phyloP scores from a whole-genome alignment of 192 early-diverging fungal genomes.

The Umbelopsis sp. region DNA sequence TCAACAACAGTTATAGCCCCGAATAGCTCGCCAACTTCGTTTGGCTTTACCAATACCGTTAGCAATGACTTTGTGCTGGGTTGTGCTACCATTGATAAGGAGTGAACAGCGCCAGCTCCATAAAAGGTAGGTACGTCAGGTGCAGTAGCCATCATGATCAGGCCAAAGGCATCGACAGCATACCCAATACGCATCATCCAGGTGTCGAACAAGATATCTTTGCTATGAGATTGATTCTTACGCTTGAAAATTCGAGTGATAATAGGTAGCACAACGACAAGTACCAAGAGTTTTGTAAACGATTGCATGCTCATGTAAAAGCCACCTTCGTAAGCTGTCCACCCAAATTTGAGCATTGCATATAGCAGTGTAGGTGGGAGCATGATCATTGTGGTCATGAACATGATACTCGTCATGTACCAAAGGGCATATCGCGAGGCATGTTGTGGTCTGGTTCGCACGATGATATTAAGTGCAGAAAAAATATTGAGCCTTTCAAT shows the following conservation, averaged over 20 bases:
- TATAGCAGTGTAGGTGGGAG: constrained; percentile 41
- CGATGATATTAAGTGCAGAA: constrained; percentile 29
- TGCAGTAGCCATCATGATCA: constrained; percentile 38
- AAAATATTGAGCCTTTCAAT: constrained; percentile 38
- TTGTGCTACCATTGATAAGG: constrained; percentile 35
- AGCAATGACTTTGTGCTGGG: constrained; percentile 48
- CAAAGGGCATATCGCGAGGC: constrained; percentile 24
- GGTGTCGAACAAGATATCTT: constrained; percentile 39
- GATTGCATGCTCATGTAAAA: constrained; percentile 35
- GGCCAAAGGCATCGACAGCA: constrained; percentile 32
- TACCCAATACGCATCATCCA: constrained; percentile 50
- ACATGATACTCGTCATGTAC: constrained; percentile 25
- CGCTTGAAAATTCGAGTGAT: constrained; percentile 32
- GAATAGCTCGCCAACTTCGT: constrained; percentile 50
- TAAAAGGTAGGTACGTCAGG: constrained; percentile 21
- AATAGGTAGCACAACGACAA: constrained; percentile 42
- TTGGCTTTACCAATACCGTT: constrained; percentile 46
- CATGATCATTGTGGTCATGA: constrained; percentile 21
- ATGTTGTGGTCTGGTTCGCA: constrained; percentile 20
- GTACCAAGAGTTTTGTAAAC: constrained; percentile 27
- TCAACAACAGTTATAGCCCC: constrained; percentile 53
- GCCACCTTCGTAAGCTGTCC: constrained; percentile 51
- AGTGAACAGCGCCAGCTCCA: constrained; percentile 28
- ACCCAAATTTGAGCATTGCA: constrained; percentile 46
- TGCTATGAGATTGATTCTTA: constrained; percentile 6